Evolutionary conservation across 345 rosid genomes (phyloP), one percentile per base, ranked within the genome.

Genomic region (Leavenworthia alabamica): DNA sequence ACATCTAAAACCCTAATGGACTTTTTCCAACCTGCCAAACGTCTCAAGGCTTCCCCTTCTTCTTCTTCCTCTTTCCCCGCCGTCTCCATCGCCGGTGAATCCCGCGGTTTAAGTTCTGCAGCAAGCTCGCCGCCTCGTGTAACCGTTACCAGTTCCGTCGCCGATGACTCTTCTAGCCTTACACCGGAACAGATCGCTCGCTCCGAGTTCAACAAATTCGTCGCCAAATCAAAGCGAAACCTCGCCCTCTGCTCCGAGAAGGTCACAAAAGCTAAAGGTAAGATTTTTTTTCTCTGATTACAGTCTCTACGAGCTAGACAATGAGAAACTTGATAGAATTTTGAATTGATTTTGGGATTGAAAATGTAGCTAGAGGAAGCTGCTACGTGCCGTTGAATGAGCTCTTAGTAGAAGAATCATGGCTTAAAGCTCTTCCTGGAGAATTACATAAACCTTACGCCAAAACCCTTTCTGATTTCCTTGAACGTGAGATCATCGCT

Each of bases 321-420:
- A 22, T 55, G 40, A 9, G 43, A 37, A 31, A n/a, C 1, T 8
- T 33, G 42, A 1, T 20, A 20, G 22, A 2, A 14, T 19, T 61
- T 17, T 31, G 5, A 41, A 35, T 33, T 66, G 53, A 48, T 63
- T 63, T 48, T 26, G 32, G 29, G 39, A 12, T 62, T 33, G 46
- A 11, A 22, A 26, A 39, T 39, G 43, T 45, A 71, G 71, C 55
- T 37, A 76, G 73, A 58, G 88, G 84, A 6, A 31, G 6, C 45
- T 78, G 81, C 8, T 75, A 61, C 49, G 94, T 83, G 53, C 75
- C 82, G n/a, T 32, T 92, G 72, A 80, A 70, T 71, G 86, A 86
- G 75, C 88, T 93, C n/a, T 67, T 89, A 73, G 95, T 89, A 28
- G 99, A 93, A 80, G 75, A 77, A 35, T 80, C 95, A 8, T 86